These are phyloP conservation scores for Hordeum pubiflorum DNA, from an alignment of 202 grass and related monocot species.

Conservation along the genomic window DNA sequence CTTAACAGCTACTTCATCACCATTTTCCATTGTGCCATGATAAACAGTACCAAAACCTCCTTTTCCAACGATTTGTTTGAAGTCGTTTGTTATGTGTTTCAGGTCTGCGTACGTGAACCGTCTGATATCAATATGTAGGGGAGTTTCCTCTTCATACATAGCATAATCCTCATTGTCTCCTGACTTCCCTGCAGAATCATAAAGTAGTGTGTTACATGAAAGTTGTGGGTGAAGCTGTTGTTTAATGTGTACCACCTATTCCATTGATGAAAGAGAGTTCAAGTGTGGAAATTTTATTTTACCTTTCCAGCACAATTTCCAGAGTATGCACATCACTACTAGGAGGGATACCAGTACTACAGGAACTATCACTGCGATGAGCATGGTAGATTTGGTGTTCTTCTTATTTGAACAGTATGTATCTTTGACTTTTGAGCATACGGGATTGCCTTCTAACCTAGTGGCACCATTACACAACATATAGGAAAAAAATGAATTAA, in stretches of 20 bases:
- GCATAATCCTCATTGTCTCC: neutral
- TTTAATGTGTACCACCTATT: neutral
- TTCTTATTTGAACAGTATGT: slow-evolving; percentile 7
- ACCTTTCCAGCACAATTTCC: slow-evolving; percentile 7
- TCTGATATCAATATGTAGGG: slow-evolving; percentile 10
- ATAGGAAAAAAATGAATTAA: neutral
- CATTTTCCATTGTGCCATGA: slow-evolving; percentile 21
- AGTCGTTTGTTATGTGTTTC: slow-evolving; percentile 27
- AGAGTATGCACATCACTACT: neutral
- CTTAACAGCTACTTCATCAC: slow-evolving; percentile 42
- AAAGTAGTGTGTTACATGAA: neutral
- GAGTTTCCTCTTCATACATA: slow-evolving; percentile 8
- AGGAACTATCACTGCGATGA: slow-evolving; percentile 8
- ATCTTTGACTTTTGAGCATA: slow-evolving; percentile 14
- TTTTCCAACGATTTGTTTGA: slow-evolving; percentile 21
- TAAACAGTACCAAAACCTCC: slow-evolving; percentile 44
- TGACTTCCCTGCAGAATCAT: neutral
- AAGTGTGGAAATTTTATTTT: neutral
- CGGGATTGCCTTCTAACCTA: slow-evolving; percentile 24
- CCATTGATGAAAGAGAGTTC: neutral
- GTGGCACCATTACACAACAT: neutral
- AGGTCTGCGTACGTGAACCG: slow-evolving; percentile 34
- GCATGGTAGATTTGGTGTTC: neutral
- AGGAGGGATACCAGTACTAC: neutral
- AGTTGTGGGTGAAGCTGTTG: neutral